Base-by-base conservation (phyloP, 139 green algal genomes). In the Micromonas pusilla region DNA sequence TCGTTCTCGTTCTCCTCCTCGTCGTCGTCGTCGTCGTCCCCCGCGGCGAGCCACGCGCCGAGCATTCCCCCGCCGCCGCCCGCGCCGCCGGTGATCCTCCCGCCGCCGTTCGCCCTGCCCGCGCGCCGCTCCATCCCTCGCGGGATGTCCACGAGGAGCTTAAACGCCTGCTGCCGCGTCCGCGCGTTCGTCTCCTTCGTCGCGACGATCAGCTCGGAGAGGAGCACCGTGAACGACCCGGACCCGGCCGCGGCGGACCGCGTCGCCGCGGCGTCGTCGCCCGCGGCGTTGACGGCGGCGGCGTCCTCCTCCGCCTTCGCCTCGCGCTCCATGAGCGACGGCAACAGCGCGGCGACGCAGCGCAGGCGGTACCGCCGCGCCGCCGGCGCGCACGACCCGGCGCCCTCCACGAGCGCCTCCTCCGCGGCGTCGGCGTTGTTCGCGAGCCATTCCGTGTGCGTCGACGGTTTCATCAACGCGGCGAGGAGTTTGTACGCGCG, bases 101-200 rank as follows among this genome's bases (percentile, higher is more conserved):
- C 30, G 6, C 9, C 6, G 19, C 63, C 26, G 26, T 26, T 4
- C 3, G 26, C 63, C 13, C 38, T 39, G 6, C 37, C 26, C 31
- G 37, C 38, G 5, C 66, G 21, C 33, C 32, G 25, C 32, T 79
- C 76, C 52, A 79, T 80, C 26, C n/a, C 9, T 6, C 72, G 70
- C 19, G 71, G 74, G 19, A 94, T 78, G 19, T 89, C 83, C 23
- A 97, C 88, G 19, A 98, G 81, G 52, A 98, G 86, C 26, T 91
- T 85, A 80, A 95, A 97, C 0, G 94, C 94, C 9, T 87, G 85
- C 6, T 79, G 78, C 3, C 93, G 87, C 0, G 94, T 94, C 85
- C 89, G 91, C 64, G 80, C 87, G 84, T 97, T 97, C 23, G 87
- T 77, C 88, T 97, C 94, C 84, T 98, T 98, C n/a, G 90, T 89